Conservation (phyloP, 352 stramenopile species). For the Phytopythium montanum region DNA sequence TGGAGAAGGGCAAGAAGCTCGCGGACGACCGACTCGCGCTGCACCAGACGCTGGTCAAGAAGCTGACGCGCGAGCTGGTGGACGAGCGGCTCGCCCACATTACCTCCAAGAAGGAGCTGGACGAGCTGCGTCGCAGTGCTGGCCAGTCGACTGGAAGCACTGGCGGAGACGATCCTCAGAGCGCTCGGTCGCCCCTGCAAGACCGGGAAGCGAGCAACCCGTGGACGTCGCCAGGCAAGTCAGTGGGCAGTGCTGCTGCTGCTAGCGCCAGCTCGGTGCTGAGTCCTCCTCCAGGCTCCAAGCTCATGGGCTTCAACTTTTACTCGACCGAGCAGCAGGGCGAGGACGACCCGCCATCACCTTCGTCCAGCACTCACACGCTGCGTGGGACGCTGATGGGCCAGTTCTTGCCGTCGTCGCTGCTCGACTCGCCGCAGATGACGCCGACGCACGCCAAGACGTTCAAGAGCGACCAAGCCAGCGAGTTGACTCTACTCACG, state of each 20-base stretch:
- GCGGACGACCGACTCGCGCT: slow-evolving; percentile 46
- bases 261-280: slow-evolving; percentile 22
- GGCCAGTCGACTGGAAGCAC: slow-evolving; percentile 9
- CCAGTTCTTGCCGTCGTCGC: slow-evolving; percentile 71
- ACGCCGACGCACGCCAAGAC: slow-evolving; percentile 48
- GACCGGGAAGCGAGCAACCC: slow-evolving; percentile 31
- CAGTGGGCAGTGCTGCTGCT: slow-evolving; percentile 11
- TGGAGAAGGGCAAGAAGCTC: slow-evolving; percentile 55
- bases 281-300: slow-evolving; percentile 1
- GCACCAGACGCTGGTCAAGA: slow-evolving; percentile 47
- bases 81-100: slow-evolving; percentile 74
- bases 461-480: slow-evolving; percentile 16
- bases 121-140: slow-evolving; percentile 35
- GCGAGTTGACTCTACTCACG: slow-evolving; percentile 6
- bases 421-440: slow-evolving; percentile 80
- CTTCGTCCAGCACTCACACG: slow-evolving; percentile 51
- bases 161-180: slow-evolving; percentile 19
- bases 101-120: slow-evolving; percentile 60
- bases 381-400: slow-evolving; percentile 71
- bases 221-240: slow-evolving; percentile 44
- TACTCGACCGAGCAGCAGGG: slow-evolving; percentile 36
- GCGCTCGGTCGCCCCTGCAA: slow-evolving; percentile 24
- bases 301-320: slow-evolving; percentile 55
- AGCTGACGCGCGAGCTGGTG: slow-evolving; percentile 74
- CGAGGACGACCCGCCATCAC: slow-evolving; percentile 51